Evolutionary conservation across 164 flowering plant genomes (phyloP).

Genomic region (Umbellularia californica): DNA sequence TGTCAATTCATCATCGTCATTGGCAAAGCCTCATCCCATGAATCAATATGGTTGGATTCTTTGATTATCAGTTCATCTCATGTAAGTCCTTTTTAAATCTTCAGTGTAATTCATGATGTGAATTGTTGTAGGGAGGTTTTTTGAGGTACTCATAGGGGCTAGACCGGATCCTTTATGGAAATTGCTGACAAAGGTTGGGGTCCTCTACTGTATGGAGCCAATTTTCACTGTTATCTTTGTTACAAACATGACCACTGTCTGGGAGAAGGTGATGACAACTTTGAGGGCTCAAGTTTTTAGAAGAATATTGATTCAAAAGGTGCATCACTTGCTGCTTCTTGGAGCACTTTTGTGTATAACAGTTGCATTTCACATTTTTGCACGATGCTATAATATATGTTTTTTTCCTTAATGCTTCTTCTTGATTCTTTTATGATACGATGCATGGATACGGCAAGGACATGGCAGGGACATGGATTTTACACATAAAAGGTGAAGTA

Average conservation of each 20-base stretch:
- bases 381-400: background rate
- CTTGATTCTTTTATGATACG: background rate
- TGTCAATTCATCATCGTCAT: too few species aligned
- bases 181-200: constrained; percentile 58
- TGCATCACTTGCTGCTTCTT: constrained; percentile 15
- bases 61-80: too few species aligned
- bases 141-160: constrained; percentile 79
- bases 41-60: too few species aligned
- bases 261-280: constrained; percentile 93
- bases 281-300: constrained; percentile 74
- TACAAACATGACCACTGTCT: constrained; percentile 63
- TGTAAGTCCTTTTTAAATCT: too few species aligned
- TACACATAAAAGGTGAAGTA: too few species aligned
- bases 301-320: constrained; percentile 89
- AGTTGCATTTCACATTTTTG: background rate
- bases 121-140: constrained; percentile 57
- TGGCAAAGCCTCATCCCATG: too few species aligned
- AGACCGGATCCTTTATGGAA: constrained; percentile 76
- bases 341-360: constrained; percentile 1
- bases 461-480: too few species aligned
- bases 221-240: constrained; percentile 74
- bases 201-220: constrained; percentile 78
- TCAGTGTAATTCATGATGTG: background rate
- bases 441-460: too few species aligned
- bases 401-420: background rate